Base-by-base conservation (phyloP, 1,139 yeast species). In the Candida sanyaensis region DNA sequence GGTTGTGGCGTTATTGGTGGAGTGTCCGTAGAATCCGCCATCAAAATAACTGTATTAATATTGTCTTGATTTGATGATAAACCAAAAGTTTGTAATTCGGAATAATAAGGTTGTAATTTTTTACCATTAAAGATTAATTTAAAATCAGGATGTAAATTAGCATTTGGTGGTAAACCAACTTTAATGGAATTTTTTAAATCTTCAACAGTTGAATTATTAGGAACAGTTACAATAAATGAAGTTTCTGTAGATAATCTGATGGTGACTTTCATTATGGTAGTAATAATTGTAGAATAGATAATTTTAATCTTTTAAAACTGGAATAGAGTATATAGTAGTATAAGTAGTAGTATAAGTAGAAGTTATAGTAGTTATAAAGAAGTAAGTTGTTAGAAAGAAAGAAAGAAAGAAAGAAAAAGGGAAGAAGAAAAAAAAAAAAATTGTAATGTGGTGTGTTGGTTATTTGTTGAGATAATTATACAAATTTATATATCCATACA, bases 51-150 rank as follows among this genome's bases (percentile, higher is more conserved):
- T 9, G 74, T 68, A 41, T 71, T 59, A 23, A 59, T 58, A 12
- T 56, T 62, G 17, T 52, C 55, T n/a, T 52, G 56, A 11, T 41
- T 40, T 5, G 63, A 53, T 9, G 46, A 45, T 45, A 66, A 60
- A 13, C 59, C 55, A 48, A 68, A 66, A 6, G 61, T 56, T 46
- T 47, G 60, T 41, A 71, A 59, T 27, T 59, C 45, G 46, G 58
- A 55, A 51, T 62, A 56, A 47, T 57, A 53, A 11, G 75, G 73
- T 11, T 73, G 69, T 58, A 81, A 65, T 58, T 72, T 77, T 50
- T 68, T 72, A n/a, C 86, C 85, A 48, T 78, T 73, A 55, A 67
- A 71, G 61, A 81, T 80, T 44, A 80, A 68, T 58, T 80, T 80
- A 59, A 78, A 75, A 42, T 71, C 72, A 4, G 60, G 50, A 1